Evolutionary conservation across 2,329 filamentous ascomycete genomes (phyloP).

Genomic region (Lecanosticta acicola): DNA sequence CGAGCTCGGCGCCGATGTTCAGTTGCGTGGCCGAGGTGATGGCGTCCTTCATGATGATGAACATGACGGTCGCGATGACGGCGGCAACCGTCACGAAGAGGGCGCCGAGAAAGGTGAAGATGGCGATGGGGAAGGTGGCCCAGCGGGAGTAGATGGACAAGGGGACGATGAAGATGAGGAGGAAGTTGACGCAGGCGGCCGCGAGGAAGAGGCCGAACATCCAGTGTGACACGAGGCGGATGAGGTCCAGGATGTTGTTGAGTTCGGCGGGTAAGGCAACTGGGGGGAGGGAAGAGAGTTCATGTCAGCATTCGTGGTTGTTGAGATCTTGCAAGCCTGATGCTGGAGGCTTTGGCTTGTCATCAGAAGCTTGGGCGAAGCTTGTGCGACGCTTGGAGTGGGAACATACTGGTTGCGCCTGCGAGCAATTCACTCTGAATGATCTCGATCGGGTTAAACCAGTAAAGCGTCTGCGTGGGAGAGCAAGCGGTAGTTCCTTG

Average conservation of each 20-base stretch:
- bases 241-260: constrained; percentile 65
- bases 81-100: constrained; percentile 64
- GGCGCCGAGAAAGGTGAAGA: constrained; percentile 62
- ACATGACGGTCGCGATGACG: constrained; percentile 76
- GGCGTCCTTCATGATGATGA: constrained; percentile 71
- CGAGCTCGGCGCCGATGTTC: constrained; percentile 57
- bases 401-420: constrained; percentile 63
- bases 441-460: constrained; percentile 86
- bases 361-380: neutral
- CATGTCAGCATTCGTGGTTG: constrained; percentile 27
- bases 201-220: constrained; percentile 88
- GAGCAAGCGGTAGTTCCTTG: constrained; percentile 74
- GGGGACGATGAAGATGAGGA: constrained; percentile 62
- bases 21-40: constrained; percentile 64
- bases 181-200: constrained; percentile 61
- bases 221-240: constrained; percentile 68
- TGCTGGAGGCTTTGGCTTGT: constrained; percentile 1
- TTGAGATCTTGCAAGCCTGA: too few relatives aligned
- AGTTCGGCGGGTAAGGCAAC: constrained; percentile 73
- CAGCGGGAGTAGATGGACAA: constrained; percentile 49
- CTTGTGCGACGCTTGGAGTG: neutral
- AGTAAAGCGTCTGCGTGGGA: constrained; percentile 64
- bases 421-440: constrained; percentile 72
- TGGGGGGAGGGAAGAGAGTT: constrained; percentile 23
- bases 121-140: constrained; percentile 59